These are phyloP conservation scores for Prorocentrum cordatum DNA, from an alignment of 169 alveolate species.

Conservation along the genomic window DNA sequence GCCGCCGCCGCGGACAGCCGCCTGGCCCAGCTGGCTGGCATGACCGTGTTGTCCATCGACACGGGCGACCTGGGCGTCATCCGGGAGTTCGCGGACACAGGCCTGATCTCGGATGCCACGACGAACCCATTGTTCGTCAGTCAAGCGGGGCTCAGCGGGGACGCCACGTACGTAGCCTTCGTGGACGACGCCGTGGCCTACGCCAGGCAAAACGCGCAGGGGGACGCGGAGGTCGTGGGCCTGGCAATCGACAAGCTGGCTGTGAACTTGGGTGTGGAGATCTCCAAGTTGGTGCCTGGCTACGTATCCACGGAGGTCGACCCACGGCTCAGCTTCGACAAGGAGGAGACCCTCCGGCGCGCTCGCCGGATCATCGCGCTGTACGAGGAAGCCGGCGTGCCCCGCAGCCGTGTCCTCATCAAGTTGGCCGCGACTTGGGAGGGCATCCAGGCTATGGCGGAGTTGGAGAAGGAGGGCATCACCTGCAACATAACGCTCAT, in stretches of 20 bases:
- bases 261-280: constrained; percentile 36
- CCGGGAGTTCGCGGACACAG: constrained; percentile 50
- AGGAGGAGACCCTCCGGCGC: constrained; percentile 48
- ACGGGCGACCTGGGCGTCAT: constrained; percentile 27
- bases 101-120: constrained; percentile 18
- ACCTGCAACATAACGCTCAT: constrained; percentile 59
- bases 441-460: constrained; percentile 53
- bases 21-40: constrained; percentile 27
- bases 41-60: constrained; percentile 28
- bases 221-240: neutral
- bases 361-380: constrained; percentile 34
- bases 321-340: constrained; percentile 53
- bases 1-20: too few relatives aligned
- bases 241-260: constrained; percentile 67
- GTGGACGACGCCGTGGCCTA: constrained; percentile 48
- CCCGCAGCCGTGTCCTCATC: constrained; percentile 17
- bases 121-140: constrained; percentile 54
- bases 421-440: constrained; percentile 62
- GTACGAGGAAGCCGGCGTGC: constrained; percentile 57
- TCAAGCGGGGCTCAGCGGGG: constrained; percentile 57
- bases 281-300: constrained; percentile 40
- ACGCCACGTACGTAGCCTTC: constrained; percentile 35
- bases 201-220: neutral
- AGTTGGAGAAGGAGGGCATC: constrained; percentile 53
- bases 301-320: constrained; percentile 57